Conservation (phyloP, 1,284 basidiomycete genomes). For the Boletellus deceptivus region DNA sequence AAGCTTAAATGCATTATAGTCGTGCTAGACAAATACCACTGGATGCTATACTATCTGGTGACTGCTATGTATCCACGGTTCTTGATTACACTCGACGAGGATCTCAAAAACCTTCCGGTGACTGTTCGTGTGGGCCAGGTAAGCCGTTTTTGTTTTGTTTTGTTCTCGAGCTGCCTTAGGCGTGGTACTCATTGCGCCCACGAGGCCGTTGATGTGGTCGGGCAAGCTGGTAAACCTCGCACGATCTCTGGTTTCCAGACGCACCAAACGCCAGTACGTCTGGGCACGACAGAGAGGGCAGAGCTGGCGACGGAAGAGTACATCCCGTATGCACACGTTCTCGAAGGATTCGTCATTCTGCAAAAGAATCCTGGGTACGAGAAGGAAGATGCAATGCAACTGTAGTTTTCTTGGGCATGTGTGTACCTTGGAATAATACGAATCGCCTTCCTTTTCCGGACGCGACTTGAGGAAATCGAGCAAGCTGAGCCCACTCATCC, state of each 20-base stretch:
- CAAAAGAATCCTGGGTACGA: constrained; percentile 86
- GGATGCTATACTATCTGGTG: constrained; percentile 97
- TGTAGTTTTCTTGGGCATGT: constrained; percentile 38
- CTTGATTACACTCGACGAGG: constrained; percentile 95
- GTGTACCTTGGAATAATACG: constrained; percentile 8
- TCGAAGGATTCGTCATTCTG: constrained; percentile 89
- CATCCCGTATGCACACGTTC: constrained; percentile 84
- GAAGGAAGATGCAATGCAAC: constrained; percentile 78
- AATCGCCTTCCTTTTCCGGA: constrained; percentile 7
- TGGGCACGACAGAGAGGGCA: constrained; percentile 91
- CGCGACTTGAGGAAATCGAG: not conserved
- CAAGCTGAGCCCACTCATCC: not conserved
- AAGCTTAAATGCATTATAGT: constrained; percentile 45
- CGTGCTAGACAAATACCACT: constrained; percentile 92
- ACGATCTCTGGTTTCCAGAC: constrained; percentile 97
- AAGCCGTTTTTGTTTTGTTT: constrained; percentile 15
- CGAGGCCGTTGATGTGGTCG: constrained; percentile 85
- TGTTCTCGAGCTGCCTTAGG: not conserved
- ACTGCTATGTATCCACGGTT: constrained; percentile 98
- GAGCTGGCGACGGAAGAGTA: constrained; percentile 97
- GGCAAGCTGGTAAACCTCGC: constrained; percentile 87
- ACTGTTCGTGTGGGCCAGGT: constrained; percentile 95
- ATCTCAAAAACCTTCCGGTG: constrained; percentile 81
- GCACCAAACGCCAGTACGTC: constrained; percentile 91
- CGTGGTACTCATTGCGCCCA: constrained; percentile 2